A percentile compares a stretch with the other conserved stretches of the same genome.
These are phyloP conservation scores for Begonia fuchsioides DNA, from an alignment of 306 rosid genomes.

Conservation along the genomic window DNA sequence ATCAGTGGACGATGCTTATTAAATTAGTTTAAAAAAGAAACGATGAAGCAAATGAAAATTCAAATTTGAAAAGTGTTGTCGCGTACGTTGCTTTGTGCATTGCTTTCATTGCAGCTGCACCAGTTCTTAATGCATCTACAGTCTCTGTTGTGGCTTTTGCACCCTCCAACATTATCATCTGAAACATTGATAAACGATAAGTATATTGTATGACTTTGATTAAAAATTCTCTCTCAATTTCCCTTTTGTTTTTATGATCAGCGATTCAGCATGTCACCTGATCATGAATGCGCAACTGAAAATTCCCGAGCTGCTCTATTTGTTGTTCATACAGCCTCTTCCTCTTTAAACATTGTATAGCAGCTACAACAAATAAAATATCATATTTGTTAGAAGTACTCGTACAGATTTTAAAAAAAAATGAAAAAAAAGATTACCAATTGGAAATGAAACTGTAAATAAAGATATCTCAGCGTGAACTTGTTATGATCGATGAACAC, in stretches of 20 bases:
- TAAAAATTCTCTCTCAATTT: too few relatives aligned
- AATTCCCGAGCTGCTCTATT: conserved; percentile 94
- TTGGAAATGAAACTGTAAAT: background rate
- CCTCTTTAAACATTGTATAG: conserved; percentile 95
- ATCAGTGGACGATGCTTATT: background rate
- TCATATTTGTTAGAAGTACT: background rate
- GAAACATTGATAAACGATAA: conserved; percentile 5
- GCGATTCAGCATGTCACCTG: conserved; percentile 51
- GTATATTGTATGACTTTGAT: background rate
- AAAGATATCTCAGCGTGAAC: too few relatives aligned
- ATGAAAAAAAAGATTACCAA: too few relatives aligned
- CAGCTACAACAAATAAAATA: conserved; percentile 34
- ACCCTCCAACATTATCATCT: conserved; percentile 98
- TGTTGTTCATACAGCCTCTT: conserved; percentile 90
- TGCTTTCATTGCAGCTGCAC: conserved; percentile 96
- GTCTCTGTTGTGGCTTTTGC: conserved; percentile 99
- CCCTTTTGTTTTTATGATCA: background rate
- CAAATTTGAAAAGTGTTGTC: conserved; percentile 4
- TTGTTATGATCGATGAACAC: too few relatives aligned
- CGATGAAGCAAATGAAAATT: background rate
- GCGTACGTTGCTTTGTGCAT: conserved; percentile 96
- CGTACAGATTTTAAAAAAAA: background rate
- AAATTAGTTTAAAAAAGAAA: background rate
- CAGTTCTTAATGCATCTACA: conserved; percentile 87
- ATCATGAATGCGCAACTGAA: conserved; percentile 92